Evolutionary conservation across 2,329 filamentous ascomycete genomes (phyloP), one percentile per base, ranked within the genome.

Genomic region (Botrytis squamosa): DNA sequence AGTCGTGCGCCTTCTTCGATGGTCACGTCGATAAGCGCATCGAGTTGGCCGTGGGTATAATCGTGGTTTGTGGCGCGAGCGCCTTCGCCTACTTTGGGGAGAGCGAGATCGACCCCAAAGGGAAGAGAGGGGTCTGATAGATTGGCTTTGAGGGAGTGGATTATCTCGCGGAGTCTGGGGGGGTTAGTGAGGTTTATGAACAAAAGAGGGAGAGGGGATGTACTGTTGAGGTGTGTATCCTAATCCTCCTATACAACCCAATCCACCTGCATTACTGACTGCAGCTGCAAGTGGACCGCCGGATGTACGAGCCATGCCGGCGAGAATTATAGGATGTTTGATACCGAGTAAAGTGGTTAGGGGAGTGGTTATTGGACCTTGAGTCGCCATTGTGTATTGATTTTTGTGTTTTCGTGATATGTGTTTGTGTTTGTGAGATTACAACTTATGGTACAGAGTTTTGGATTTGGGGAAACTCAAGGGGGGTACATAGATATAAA

Each of bases 51-150:
- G 77, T 92, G 88, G 0, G 95, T 98, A 85, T 98, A 98, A 83
- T 98, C 95, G 84, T 97, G 93, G 84, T 98, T 98, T 5, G 95
- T 98, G 82, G 93, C 92, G 77, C 95, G 90, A 10, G 95, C 95
- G 49, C 84, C 86, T 59, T 92, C 94, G 73, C 95, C 95, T 72
- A 98, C 86, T 84, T 98, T 94, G 1, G 95, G 95, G 20, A 98
- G 88, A 0, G 95, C 95, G 2, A 98, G 90, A 82, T 98, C 95
- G 46, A 98, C 90, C 77, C 95, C 95, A 82, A 98, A 98, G 0
- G 95, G 93, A 7, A 97, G 87, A 63, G 87, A 86, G 0, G 91
- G 90, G 70, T 87, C 85, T 8, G 79, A 80, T 2, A 98, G 88
- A 77, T 91, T 86, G 20, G 89, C 86, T 85, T 98, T 98, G 80